Percentiles rank a stretch among this genome's conserved stretches.
Evolutionary conservation across 805 yeast genomes (phyloP).

Genomic region (Metschnikowia amazonensis): DNA sequence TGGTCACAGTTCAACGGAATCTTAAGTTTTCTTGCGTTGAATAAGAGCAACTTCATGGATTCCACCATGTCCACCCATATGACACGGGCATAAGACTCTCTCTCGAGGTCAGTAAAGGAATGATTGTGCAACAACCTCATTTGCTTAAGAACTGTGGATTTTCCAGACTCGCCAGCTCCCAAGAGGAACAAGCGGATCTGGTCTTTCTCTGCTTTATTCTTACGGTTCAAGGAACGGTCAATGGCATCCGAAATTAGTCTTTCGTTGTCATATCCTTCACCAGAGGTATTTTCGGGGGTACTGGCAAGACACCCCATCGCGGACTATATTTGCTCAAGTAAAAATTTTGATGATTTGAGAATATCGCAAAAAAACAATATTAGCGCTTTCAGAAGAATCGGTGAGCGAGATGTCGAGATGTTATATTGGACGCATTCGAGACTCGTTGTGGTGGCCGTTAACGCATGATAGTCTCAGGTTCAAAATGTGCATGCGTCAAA

Average conservation of each 20-base stretch:
- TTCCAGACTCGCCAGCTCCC: constrained; percentile 95
- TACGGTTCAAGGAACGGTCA: constrained; percentile 56
- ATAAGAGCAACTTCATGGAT: constrained; percentile 69
- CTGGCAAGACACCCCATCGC: constrained; percentile 75
- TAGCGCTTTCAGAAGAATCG: not conserved
- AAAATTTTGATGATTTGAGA: not conserved
- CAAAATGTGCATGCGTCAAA: constrained; percentile 1
- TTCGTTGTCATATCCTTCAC: constrained; percentile 49
- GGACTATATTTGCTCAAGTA: not conserved
- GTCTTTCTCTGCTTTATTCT: constrained; percentile 49
- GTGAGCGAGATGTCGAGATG: not conserved
- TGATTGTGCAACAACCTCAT: constrained; percentile 80
- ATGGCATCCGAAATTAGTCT: constrained; percentile 58
- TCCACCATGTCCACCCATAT: constrained; percentile 92
- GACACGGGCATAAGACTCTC: constrained; percentile 75
- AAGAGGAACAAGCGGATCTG: constrained; percentile 70
- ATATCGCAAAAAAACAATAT: not conserved
- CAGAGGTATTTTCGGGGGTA: constrained; percentile 31
- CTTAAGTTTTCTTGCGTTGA: constrained; percentile 67
- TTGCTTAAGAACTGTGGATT: constrained; percentile 88
- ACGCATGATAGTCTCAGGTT: not conserved
- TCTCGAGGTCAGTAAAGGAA: constrained; percentile 77
- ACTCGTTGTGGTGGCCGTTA: not conserved
- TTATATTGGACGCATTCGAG: not conserved
- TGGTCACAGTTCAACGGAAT: constrained; percentile 64